Evolutionary conservation across 2,329 filamentous ascomycete genomes (phyloP), one percentile per base, ranked within the genome.

Genomic region (Gnomoniopsis sp.): DNA sequence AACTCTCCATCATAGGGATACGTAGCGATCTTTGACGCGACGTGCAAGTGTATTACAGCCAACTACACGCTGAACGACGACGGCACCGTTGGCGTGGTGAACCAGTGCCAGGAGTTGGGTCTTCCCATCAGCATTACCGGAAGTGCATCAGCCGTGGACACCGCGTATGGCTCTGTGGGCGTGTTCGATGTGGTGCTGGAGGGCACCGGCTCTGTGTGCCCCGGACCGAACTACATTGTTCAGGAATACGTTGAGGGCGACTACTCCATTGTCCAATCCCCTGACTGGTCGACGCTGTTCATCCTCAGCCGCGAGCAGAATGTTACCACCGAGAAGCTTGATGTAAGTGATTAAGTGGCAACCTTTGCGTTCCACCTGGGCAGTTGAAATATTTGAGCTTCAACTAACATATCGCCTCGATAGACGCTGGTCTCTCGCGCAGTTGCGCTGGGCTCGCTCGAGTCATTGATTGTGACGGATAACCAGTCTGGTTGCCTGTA

Each of bases 211-310:
- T 55, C 55, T 14, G 47, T 43, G 33, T 65, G 63, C 52, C 57
- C 62, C 2, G 63, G 63, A 1, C 63, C 63, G 0, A 65, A 65
- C 55, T 65, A 65, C 41, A 63, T 65, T 55, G 63, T 65, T 21
- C 63, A 65, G 55, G 62, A 64, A 26, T 64, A 65, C 8, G 59
- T 58, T 30, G 56, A 58, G 41, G 58, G 50, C 43, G 57, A 63
- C 44, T 63, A 59, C 19, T 62, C 62, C 33, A 64, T 65, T 26
- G 64, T 65, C 46, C 64, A 65, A 57, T 57, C 58, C 30, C 62
- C 64, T 0, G 55, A 57, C 50, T 65, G 58, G 22, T 41, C 14
- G 19, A 62, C 60, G 8, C 49, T 65, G 11, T 65, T 64, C 30
- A 44, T 65, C 6, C 55, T 65, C n/a, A 65, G 64, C 51, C 59